These are phyloP conservation scores for Echinochloa phyllopogon DNA, from an alignment of 176 grass and related monocot species.

Conservation along the genomic window DNA sequence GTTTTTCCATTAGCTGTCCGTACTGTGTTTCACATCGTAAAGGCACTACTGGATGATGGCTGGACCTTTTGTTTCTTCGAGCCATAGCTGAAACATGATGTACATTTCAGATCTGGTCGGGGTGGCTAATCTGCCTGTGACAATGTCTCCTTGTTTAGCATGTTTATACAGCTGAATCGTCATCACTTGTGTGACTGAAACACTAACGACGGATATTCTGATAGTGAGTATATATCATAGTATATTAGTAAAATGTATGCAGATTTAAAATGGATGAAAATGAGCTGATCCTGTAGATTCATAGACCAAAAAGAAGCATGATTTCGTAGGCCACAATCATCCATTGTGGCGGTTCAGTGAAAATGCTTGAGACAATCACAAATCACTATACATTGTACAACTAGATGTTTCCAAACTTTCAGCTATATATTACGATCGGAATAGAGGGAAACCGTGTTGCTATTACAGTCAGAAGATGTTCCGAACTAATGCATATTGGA, in stretches of 20 bases:
- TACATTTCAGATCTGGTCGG: neutral
- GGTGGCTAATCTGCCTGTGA: neutral
- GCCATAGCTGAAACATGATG: constrained; percentile 37
- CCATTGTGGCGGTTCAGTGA: neutral
- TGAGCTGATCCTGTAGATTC: neutral
- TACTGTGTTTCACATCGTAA: neutral
- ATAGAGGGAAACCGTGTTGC: neutral
- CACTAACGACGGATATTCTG: neutral
- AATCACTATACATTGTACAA: neutral
- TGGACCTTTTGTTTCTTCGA: neutral
- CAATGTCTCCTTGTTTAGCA: neutral
- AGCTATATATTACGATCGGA: neutral
- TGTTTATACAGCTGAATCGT: neutral
- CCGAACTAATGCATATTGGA: neutral
- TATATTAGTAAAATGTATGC: neutral
- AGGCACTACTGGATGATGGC: neutral
- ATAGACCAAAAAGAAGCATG: neutral
- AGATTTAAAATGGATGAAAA: neutral
- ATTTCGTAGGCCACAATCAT: neutral
- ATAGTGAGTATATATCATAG: neutral
- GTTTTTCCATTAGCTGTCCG: neutral
- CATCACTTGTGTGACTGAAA: neutral
- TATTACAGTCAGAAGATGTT: neutral
- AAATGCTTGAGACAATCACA: neutral
- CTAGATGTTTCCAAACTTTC: neutral